Evolutionary conservation across 2,329 filamentous ascomycete species (phyloP).

Genomic region (Daldinia eschscholtzii): DNA sequence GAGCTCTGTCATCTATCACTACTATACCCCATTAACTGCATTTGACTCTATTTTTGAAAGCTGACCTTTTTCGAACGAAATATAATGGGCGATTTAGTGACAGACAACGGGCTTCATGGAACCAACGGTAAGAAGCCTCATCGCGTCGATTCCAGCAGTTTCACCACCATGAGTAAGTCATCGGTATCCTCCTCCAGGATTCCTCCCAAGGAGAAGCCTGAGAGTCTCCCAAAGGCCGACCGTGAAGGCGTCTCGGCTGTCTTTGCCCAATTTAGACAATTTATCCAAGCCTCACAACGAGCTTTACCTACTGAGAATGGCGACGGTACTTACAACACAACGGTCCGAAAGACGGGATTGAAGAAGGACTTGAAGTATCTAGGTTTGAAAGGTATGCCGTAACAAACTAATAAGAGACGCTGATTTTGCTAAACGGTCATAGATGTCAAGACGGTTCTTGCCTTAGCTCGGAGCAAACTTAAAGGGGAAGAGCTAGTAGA

Average conservation of each 20-base stretch:
- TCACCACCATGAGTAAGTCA: conserved; percentile 35
- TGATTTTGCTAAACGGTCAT: conserved; percentile 37
- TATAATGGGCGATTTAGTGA: conserved; percentile 38
- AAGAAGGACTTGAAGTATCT: conserved; percentile 70
- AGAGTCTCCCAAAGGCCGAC: conserved; percentile 46
- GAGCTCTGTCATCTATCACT: neutral
- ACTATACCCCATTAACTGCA: neutral
- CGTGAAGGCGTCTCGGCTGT: conserved; percentile 53
- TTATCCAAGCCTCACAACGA: conserved; percentile 64
- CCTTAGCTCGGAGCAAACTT: conserved; percentile 71
- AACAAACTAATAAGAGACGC: neutral
- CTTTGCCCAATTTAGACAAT: conserved; percentile 53
- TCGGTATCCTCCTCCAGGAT: conserved; percentile 31
- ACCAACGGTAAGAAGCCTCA: conserved; percentile 29
- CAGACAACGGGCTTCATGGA: conserved; percentile 25
- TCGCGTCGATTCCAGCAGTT: conserved; percentile 35
- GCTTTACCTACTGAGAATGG: conserved; percentile 74
- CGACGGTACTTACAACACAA: conserved; percentile 69
- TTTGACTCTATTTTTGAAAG: neutral
- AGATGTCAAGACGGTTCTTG: conserved; percentile 73
- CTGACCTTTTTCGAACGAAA: neutral
- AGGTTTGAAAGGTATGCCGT: conserved; percentile 59
- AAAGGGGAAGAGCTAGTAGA: conserved; percentile 74
- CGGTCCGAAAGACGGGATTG: conserved; percentile 64
- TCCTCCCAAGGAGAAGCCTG: conserved; percentile 42